phyloP scores from a whole-genome alignment of 495 filamentous ascomycete species.

The Penicillium waksmanii region DNA sequence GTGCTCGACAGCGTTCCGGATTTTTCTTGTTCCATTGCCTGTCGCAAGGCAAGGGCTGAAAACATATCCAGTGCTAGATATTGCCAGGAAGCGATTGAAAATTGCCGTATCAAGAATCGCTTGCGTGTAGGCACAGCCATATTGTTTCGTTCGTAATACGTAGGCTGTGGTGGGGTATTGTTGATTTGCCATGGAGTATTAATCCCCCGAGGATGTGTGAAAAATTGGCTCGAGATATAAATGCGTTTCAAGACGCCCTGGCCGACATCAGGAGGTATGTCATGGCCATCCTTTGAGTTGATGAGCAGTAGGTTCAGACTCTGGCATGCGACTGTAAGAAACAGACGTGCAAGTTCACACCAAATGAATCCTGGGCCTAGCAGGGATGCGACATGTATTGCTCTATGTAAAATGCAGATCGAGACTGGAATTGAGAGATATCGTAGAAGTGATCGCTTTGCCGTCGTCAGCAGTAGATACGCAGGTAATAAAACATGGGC shows the following conservation, averaged over 20 bases:
- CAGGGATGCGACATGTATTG: conserved; percentile 14
- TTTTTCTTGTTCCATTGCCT: conserved; percentile 18
- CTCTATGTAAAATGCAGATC: conserved; percentile 12
- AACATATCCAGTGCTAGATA: conserved; percentile 30
- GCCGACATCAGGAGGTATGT: conserved; percentile 6
- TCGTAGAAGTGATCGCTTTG: conserved; percentile 21
- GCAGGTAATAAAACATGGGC: conserved; percentile 19
- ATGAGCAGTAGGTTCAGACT: conserved; percentile 23
- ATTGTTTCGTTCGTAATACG: conserved; percentile 17
- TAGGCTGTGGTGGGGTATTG: conserved; percentile 25
- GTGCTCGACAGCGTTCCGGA: conserved; percentile 11
- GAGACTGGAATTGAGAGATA: conserved; percentile 23
- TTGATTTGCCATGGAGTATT: conserved; percentile 28
- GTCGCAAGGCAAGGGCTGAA: conserved; percentile 17
- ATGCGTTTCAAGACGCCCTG: conserved; percentile 1
- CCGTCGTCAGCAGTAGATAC: conserved; percentile 17
- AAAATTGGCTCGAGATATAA: conserved; percentile 13
- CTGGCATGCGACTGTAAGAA: conserved; percentile 24
- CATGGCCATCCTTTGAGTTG: conserved; percentile 19
- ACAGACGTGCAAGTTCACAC: conserved; percentile 25
- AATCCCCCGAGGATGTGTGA: conserved; percentile 25
- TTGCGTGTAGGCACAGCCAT: conserved; percentile 12
- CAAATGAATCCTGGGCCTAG: conserved; percentile 25
- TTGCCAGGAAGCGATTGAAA: conserved; percentile 22
- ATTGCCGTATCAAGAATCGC: conserved; percentile 27